Base-by-base conservation (phyloP, 2,329 filamentous ascomycete species). In the Alternaria longipes region DNA sequence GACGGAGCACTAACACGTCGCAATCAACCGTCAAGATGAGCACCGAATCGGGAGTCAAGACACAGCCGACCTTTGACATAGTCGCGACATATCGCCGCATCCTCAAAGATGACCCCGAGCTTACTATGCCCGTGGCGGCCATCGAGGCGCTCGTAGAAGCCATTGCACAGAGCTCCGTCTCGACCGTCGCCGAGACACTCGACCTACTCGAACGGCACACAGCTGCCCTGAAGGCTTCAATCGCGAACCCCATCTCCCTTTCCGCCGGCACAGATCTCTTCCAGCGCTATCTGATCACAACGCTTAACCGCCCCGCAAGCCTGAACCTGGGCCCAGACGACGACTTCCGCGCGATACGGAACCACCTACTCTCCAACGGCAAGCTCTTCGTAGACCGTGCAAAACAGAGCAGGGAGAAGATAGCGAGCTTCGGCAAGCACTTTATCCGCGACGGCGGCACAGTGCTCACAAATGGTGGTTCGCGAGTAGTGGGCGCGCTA, bases 221-320 rank as follows among this genome's bases (percentile, higher is more conserved):
- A 52, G 84, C 87, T 54, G 87, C 89, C 72, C 87, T 99, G 66
- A 94, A 94, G 79, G 84, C 85, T 59, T 88, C 89, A 20, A 90
- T 97, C 54, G 85, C 90, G 8, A 98, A 99, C 81, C 92, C 94
- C 14, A 92, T 98, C 58, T 94, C 94, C 5, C 88, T 98, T 16
- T 93, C 92, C 50, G 95, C 96, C 56, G 95, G 95, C 72, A 97
- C 94, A 62, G 94, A 97, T 78, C 88, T 98, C 60, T 98, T 99
- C 84, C 91, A 95, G 78, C 91, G 94, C 77, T 98, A 97, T 81
- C 88, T 99, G 70, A 90, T 97, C 73, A 89, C 89, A 58, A 93
- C 86, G 20, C 79, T 90, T 70, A 86, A 89, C 76, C 80, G 84
- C 63, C 83, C 86, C 16, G 70, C 73, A 18, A 74, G 73, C 56